Conservation (phyloP, 179 eudicot species). For the Gypsophila paniculata region DNA sequence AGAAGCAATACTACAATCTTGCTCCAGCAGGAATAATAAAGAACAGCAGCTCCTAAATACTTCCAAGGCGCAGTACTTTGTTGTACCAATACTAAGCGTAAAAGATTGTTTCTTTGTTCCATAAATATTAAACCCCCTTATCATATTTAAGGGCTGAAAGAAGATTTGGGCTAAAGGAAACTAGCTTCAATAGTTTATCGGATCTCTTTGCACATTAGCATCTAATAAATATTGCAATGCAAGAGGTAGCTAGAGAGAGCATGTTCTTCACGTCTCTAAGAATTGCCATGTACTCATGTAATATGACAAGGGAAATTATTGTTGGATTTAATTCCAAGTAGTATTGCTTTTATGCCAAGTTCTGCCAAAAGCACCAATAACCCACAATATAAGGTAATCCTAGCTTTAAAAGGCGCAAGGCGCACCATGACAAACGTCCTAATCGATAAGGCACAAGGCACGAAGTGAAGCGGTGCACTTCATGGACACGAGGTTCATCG, state of each 20-base stretch:
- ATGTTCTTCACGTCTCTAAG: not conserved
- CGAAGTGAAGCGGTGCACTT: no score
- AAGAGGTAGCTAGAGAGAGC: not conserved
- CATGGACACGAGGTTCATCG: no score
- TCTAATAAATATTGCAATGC: not conserved
- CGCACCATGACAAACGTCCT: no score
- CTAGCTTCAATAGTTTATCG: not conserved
- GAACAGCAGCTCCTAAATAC: not conserved
- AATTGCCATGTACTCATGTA: not conserved
- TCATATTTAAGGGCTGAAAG: not conserved
- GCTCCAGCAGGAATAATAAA: not conserved
- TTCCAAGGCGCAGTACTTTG: not conserved
- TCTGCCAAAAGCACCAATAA: not conserved
- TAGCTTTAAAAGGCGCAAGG: no score
- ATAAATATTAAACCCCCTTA: not conserved
- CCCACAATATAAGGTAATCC: not conserved
- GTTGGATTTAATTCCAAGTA: not conserved
- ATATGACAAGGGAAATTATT: not conserved
- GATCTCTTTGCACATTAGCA: no score
- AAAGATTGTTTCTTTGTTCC: not conserved
- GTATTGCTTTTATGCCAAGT: not conserved
- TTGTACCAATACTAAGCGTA: no score
- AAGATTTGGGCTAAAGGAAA: not conserved
- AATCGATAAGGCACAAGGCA: no score
- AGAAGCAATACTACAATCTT: not conserved